These are phyloP conservation scores for Steccherinum ochraceum DNA, from an alignment of 768 basidiomycete species.

Conservation along the genomic window DNA sequence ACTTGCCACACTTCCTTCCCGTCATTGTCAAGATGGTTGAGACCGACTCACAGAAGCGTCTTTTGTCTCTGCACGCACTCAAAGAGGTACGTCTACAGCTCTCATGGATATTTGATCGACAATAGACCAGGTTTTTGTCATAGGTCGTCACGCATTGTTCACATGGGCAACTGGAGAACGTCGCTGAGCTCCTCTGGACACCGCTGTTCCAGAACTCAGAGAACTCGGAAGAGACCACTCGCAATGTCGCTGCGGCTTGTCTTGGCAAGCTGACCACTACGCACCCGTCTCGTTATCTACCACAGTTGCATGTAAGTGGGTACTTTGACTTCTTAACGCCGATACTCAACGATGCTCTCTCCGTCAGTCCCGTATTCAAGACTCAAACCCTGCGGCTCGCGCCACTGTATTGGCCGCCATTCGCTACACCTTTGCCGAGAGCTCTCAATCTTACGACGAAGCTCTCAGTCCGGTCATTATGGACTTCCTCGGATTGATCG, in stretches of 20 bases:
- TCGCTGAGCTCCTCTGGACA: constrained; percentile 87
- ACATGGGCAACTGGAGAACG: constrained; percentile 72
- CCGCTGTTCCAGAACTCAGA: constrained; percentile 91
- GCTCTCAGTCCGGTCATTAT: constrained; percentile 81
- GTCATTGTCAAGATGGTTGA: constrained; percentile 74
- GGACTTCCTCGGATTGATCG: constrained; percentile 87
- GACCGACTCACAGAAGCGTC: constrained; percentile 67
- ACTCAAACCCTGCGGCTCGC: constrained; percentile 63
- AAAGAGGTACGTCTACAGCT: constrained; percentile 78
- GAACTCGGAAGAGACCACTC: constrained; percentile 82
- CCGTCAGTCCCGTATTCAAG: constrained; percentile 62
- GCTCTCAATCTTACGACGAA: constrained; percentile 81
- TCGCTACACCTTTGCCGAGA: constrained; percentile 86
- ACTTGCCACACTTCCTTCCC: constrained; percentile 81
- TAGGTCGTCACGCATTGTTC: constrained; percentile 92
- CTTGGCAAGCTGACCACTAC: constrained; percentile 92
- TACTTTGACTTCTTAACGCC: too few species aligned
- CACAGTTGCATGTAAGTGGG: constrained; percentile 75
- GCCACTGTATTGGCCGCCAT: constrained; percentile 92
- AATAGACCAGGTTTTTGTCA: background rate
- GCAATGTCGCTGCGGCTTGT: constrained; percentile 95
- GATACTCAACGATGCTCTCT: constrained; percentile 6
- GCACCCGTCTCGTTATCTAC: constrained; percentile 84
- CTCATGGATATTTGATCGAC: background rate
- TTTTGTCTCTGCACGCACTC: constrained; percentile 85